Evolutionary conservation across 768 basidiomycete genomes (phyloP).

Genomic region (Lepiota brunneoincarnata): DNA sequence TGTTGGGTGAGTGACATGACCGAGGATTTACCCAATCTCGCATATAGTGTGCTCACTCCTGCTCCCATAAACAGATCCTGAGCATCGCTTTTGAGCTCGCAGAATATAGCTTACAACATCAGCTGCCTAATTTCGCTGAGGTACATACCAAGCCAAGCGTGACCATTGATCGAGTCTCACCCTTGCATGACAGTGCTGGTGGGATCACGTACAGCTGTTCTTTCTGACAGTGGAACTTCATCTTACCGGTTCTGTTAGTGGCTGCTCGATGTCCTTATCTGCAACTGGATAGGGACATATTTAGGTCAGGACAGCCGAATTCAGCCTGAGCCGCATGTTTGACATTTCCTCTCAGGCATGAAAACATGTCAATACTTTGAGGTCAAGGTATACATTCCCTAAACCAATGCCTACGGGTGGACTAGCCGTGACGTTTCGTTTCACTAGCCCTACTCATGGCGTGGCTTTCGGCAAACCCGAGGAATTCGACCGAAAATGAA

Average conservation of each 20-base stretch:
- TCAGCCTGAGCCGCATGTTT: constrained; percentile 14
- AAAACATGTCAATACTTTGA: constrained; percentile 85
- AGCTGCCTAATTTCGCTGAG: constrained; percentile 86
- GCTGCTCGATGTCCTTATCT: constrained; percentile 82
- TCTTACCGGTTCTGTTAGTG: constrained; percentile 45
- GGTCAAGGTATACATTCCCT: constrained; percentile 63
- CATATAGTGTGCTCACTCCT: constrained; percentile 9
- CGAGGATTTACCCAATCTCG: constrained; percentile 7
- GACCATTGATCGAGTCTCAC: constrained; percentile 13
- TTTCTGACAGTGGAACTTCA: constrained; percentile 9
- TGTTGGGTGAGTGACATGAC: constrained; percentile 64
- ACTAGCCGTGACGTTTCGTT: constrained; percentile 13
- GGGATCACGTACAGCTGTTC: constrained; percentile 73
- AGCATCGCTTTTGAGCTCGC: constrained; percentile 88
- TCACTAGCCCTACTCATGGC: constrained; percentile 78
- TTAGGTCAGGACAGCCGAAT: constrained; percentile 46
- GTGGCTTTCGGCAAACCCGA: constrained; percentile 74
- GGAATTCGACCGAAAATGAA: constrained; percentile 78
- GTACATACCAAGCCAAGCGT: constrained; percentile 36
- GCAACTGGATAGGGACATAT: constrained; percentile 88
- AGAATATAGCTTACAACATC: constrained; percentile 85
- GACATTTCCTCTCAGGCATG: constrained; percentile 54
- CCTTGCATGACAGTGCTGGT: constrained; percentile 67
- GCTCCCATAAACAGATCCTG: constrained; percentile 54
- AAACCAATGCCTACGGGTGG: constrained; percentile 1